These are phyloP conservation scores for Pseudogymnoascus sp. DNA, from an alignment of 2,329 filamentous ascomycete species.

Conservation along the genomic window DNA sequence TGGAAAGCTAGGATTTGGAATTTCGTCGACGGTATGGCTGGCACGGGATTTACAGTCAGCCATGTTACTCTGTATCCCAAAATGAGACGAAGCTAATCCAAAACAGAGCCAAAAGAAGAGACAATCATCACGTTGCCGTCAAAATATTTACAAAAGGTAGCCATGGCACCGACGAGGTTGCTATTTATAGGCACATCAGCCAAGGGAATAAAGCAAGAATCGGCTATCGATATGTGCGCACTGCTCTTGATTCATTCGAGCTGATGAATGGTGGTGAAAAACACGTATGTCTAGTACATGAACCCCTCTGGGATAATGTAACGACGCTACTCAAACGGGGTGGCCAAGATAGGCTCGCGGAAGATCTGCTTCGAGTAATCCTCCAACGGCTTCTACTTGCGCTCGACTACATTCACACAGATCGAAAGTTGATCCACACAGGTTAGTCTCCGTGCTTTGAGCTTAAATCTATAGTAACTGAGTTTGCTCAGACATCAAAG, in stretches of 20 bases:
- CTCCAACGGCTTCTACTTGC: constrained; percentile 34
- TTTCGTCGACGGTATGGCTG: constrained; percentile 14
- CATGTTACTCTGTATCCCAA: neutral
- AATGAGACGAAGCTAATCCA: constrained; percentile 11
- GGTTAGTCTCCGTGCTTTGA: constrained; percentile 25
- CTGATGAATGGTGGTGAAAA: constrained; percentile 27
- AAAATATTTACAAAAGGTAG: constrained; percentile 15
- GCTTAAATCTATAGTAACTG: constrained; percentile 10
- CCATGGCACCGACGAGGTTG: constrained; percentile 19
- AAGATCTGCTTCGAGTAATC: constrained; percentile 27
- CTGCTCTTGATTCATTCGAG: constrained; percentile 31
- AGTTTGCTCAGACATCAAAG: constrained; percentile 32
- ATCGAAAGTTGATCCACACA: constrained; percentile 38
- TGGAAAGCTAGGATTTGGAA: constrained; percentile 17
- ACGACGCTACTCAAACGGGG: constrained; percentile 33
- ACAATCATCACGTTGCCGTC: constrained; percentile 12
- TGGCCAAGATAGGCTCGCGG: constrained; percentile 29
- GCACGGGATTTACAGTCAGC: constrained; percentile 12
- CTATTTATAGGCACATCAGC: constrained; percentile 34
- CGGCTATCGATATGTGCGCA: constrained; percentile 26
- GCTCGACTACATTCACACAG: constrained; percentile 36
- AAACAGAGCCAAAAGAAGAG: constrained; percentile 8
- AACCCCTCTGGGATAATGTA: constrained; percentile 36
- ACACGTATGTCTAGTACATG: constrained; percentile 32
- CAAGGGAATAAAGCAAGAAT: constrained; percentile 22